phyloP scores from a whole-genome alignment of 805 yeast species.

The Brettanomyces bruxellensis region DNA sequence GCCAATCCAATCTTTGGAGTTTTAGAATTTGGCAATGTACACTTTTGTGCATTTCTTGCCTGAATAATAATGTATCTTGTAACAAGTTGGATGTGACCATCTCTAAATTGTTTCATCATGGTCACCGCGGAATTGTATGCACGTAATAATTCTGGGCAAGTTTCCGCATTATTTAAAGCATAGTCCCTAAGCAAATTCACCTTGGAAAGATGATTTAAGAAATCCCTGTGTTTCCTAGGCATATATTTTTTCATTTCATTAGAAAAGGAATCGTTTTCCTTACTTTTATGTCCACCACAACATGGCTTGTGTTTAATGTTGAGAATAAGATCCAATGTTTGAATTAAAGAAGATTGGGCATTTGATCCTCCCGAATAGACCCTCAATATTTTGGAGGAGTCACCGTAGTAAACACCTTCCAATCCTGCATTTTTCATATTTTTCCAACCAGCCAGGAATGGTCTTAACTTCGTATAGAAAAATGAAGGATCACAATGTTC shows the following conservation, averaged over 20 bases:
- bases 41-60: constrained; percentile 45
- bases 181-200: constrained; percentile 56
- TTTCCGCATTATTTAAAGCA: constrained; percentile 35
- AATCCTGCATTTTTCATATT: constrained; percentile 85
- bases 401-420: constrained; percentile 72
- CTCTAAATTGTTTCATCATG: constrained; percentile 80
- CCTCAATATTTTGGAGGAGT: constrained; percentile 40
- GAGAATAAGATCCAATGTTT: constrained; percentile 70
- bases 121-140: constrained; percentile 87
- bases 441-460: constrained; percentile 90
- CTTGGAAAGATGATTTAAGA: constrained; percentile 50
- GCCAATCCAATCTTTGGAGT: constrained; percentile 64
- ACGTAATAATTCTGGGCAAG: constrained; percentile 48
- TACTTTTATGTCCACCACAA: constrained; percentile 52
- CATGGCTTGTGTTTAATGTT: constrained; percentile 55
- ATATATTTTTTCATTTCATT: constrained; percentile 79
- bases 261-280: constrained; percentile 41
- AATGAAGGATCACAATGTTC: constrained; percentile 94
- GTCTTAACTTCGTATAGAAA: constrained; percentile 79
- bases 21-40: constrained; percentile 39
- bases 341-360: constrained; percentile 87
- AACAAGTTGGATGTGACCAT: constrained; percentile 88
- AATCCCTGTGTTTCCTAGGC: constrained; percentile 82
- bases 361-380: constrained; percentile 83
- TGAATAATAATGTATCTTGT: constrained; percentile 79